phyloP scores from a whole-genome alignment of 1,284 basidiomycete genomes.

The Puccinia hordei region DNA sequence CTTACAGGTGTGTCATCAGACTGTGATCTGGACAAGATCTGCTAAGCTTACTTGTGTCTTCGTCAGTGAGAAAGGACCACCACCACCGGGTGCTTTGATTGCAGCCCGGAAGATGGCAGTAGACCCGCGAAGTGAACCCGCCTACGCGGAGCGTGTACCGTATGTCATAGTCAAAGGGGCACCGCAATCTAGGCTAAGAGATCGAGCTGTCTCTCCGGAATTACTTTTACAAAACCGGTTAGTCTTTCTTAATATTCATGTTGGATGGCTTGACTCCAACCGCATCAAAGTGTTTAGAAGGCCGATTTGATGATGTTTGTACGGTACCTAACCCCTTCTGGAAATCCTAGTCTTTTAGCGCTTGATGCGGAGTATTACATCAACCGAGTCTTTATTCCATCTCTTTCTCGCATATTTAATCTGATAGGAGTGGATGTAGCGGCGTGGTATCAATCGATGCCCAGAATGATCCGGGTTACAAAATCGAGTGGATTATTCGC shows the following conservation, averaged over 20 bases:
- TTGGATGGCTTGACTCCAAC: background rate
- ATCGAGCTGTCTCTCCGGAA: constrained; percentile 77
- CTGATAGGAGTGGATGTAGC: constrained; percentile 85
- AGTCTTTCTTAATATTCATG: constrained; percentile 53
- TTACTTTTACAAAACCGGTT: constrained; percentile 75
- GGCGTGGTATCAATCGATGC: constrained; percentile 87
- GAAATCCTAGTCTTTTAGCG: constrained; percentile 64
- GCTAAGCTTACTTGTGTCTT: background rate
- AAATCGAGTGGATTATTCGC: constrained; percentile 44
- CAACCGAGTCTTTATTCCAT: constrained; percentile 79
- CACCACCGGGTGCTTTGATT: constrained; percentile 85
- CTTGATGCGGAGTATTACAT: constrained; percentile 92
- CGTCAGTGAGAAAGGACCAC: constrained; percentile 72
- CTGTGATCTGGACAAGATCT: background rate
- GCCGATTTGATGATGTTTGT: background rate
- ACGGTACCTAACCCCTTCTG: background rate
- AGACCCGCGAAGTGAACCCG: constrained; percentile 80
- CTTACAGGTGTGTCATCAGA: constrained; percentile 69
- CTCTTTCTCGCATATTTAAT: constrained; percentile 85
- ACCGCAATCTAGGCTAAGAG: constrained; percentile 72
- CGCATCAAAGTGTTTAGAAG: background rate
- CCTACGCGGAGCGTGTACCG: constrained; percentile 89
- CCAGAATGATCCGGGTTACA: constrained; percentile 61
- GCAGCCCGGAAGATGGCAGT: constrained; percentile 73
- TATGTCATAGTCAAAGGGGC: constrained; percentile 79